A percentile compares a stretch with the other conserved stretches of the same genome.
phyloP scores from a whole-genome alignment of 768 basidiomycete species.

The Boletellus ananas region DNA sequence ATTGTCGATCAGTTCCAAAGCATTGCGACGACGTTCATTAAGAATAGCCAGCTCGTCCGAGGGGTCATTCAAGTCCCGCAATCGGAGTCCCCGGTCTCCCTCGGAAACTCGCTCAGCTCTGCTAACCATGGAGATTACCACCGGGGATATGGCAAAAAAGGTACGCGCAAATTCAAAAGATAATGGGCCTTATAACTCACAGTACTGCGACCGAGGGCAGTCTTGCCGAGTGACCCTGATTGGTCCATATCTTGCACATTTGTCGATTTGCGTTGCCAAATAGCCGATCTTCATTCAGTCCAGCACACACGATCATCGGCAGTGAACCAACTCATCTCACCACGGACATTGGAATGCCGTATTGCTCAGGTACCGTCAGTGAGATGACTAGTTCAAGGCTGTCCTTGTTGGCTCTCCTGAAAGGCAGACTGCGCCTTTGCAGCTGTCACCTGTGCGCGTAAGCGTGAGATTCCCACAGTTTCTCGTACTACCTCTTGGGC shows the following conservation, averaged over 20 bases:
- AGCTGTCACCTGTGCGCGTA: background rate
- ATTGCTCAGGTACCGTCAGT: conserved; percentile 5
- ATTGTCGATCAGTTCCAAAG: conserved; percentile 80
- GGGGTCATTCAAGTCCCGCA: background rate
- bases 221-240: conserved; percentile 7
- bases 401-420: background rate
- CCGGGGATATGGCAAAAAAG: background rate
- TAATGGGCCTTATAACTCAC: conserved; percentile 14
- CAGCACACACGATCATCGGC: background rate
- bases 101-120: conserved; percentile 1
- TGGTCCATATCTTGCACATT: conserved; percentile 20
- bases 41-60: conserved; percentile 30
- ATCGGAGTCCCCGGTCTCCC: background rate
- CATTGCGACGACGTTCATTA: conserved; percentile 69
- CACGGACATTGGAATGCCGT: background rate
- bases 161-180: conserved; percentile 1
- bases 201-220: conserved; percentile 4
- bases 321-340: conserved; percentile 1
- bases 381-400: background rate
- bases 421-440: background rate
- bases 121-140: conserved; percentile 12
- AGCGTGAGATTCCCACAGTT: conserved; percentile 13
- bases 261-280: conserved; percentile 11
- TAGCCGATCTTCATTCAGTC: background rate
- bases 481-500: background rate